Conservation (phyloP, 73 alveolate species). For the Paraurostyla sp. region DNA sequence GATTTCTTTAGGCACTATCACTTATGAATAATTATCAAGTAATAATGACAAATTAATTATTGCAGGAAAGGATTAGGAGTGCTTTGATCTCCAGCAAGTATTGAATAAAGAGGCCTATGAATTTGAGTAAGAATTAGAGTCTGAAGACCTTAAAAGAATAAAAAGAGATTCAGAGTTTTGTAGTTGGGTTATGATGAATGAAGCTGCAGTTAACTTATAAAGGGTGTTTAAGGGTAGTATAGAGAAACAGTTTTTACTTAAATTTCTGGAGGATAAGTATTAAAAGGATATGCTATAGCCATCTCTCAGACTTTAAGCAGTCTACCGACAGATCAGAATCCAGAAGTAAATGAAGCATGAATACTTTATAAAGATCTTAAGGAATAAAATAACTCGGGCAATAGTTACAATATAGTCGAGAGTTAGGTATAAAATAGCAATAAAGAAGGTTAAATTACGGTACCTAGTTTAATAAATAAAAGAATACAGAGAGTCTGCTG, state of each 20-base stretch:
- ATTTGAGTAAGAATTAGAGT: background rate
- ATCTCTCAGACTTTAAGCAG: constrained; percentile 9
- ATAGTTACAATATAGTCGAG: background rate
- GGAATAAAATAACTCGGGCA: background rate
- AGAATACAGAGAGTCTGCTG: constrained; percentile 9
- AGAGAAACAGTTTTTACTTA: constrained; percentile 32
- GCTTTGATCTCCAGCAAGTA: background rate
- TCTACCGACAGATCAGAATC: background rate
- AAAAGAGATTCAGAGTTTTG: constrained; percentile 8
- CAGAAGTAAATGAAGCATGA: background rate
- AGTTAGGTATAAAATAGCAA: background rate
- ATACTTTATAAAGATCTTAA: background rate
- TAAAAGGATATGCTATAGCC: constrained; percentile 10
- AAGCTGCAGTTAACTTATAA: constrained; percentile 28
- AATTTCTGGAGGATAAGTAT: constrained; percentile 37
- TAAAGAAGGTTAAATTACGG: background rate
- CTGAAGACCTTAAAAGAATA: background rate
- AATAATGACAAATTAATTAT: background rate
- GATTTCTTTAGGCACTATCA: background rate
- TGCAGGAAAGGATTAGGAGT: constrained; percentile 6
- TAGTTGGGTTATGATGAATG: background rate
- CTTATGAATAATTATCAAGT: background rate
- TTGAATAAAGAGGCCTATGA: background rate
- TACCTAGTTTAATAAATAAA: background rate
- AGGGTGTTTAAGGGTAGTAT: constrained; percentile 16